These are phyloP conservation scores for Diaporthe humulicola DNA, from an alignment of 2,329 filamentous ascomycete genomes.

Conservation along the genomic window DNA sequence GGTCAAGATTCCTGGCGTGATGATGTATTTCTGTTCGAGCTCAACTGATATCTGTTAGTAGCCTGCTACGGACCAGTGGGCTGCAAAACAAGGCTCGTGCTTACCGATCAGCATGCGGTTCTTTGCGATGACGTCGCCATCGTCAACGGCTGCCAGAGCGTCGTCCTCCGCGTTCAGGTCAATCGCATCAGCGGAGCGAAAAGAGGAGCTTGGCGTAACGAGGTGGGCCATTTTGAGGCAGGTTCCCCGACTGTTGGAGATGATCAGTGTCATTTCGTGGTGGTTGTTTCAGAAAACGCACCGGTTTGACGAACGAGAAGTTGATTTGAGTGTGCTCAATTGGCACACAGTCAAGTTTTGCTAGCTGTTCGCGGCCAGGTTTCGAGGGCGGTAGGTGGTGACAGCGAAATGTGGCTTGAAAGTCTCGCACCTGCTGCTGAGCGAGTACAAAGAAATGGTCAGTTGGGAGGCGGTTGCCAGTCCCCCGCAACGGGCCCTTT, in stretches of 20 bases:
- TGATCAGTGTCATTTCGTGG: neutral
- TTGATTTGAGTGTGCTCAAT: neutral
- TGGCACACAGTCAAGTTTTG: neutral
- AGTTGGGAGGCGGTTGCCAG: no score
- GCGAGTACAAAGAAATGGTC: neutral
- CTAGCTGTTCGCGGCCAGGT: neutral
- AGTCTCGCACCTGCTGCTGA: neutral
- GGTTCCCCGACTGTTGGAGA: neutral
- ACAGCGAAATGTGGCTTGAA: neutral
- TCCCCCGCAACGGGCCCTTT: neutral
- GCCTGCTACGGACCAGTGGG: no score
- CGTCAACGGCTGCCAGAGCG: neutral
- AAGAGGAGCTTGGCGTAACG: neutral
- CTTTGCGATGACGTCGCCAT: neutral
- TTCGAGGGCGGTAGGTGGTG: neutral
- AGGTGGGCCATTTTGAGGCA: neutral
- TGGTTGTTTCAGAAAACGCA: neutral
- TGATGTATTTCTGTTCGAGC: slow-evolving; percentile 13
- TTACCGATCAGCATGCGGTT: slow-evolving; percentile 8
- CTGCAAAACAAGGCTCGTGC: neutral
- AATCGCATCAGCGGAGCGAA: neutral
- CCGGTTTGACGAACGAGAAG: neutral
- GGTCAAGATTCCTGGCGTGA: neutral
- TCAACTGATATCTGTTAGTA: neutral
- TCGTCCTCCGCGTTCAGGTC: no score